A percentile compares a stretch with the other conserved stretches of the same genome.
phyloP scores from a whole-genome alignment of 2,329 filamentous ascomycete genomes.

The Aspergillus neotritici region DNA sequence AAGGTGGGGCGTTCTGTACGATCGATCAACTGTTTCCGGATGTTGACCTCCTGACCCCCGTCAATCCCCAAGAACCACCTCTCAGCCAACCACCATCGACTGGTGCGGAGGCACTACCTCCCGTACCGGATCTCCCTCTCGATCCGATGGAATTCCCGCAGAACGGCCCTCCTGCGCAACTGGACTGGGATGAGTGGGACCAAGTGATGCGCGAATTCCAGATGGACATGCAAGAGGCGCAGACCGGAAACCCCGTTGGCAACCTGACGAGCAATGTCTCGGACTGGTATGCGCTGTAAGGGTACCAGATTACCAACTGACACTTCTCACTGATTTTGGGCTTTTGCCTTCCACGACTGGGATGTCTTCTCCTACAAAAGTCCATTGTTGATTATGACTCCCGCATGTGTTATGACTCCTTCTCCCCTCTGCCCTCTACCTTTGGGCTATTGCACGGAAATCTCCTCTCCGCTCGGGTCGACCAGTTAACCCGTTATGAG shows the following conservation, averaged over 20 bases:
- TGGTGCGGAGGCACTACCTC: conserved; percentile 6
- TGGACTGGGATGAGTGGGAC: conserved; percentile 34
- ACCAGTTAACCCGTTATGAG: conserved; percentile 1
- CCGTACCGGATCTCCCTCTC: conserved; percentile 8
- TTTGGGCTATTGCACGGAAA: neutral
- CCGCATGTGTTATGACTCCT: neutral
- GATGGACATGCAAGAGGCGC: conserved; percentile 27
- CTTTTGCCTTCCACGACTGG: neutral
- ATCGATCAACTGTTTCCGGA: conserved; percentile 26
- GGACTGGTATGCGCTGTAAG: conserved; percentile 25
- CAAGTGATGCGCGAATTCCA: conserved; percentile 38
- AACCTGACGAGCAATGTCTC: conserved; percentile 22
- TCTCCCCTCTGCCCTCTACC: neutral
- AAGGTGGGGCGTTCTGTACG: conserved; percentile 19
- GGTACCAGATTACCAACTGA: neutral
- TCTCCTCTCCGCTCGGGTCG: neutral
- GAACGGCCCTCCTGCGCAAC: conserved; percentile 13
- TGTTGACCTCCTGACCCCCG: conserved; percentile 20
- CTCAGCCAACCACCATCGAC: conserved; percentile 7
- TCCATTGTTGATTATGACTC: too few species aligned
- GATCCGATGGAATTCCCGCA: conserved; percentile 10
- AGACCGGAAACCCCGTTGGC: conserved; percentile 12
- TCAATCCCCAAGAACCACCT: conserved; percentile 8
- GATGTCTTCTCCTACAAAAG: too few species aligned
- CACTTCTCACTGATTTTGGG: neutral